Evolutionary conservation across 2,329 filamentous ascomycete genomes (phyloP).

Genomic region (Xylaria hypoxylon): DNA sequence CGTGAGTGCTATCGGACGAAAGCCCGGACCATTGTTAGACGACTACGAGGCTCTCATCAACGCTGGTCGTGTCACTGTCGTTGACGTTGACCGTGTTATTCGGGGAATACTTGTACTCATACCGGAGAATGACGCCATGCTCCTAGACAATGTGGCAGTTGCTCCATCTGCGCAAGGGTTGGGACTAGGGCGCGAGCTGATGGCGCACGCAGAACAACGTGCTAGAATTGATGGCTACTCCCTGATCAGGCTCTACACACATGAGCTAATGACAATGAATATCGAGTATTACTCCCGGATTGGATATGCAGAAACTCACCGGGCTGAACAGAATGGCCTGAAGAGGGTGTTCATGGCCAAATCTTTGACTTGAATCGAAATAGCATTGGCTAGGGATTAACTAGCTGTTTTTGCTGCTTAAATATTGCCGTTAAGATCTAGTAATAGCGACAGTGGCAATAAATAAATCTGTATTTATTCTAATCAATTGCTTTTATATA

Average conservation of each 20-base stretch:
- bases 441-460: too few relatives aligned
- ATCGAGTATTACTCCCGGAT: constrained; percentile 30
- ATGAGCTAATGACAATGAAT: constrained; percentile 28
- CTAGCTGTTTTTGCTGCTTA: too few relatives aligned
- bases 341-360: constrained; percentile 32
- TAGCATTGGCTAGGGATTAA: too few relatives aligned
- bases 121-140: constrained; percentile 22
- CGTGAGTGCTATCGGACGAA: constrained; percentile 22
- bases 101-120: constrained; percentile 25
- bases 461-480: too few relatives aligned
- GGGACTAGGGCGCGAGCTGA: constrained; percentile 24
- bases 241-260: constrained; percentile 27
- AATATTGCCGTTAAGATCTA: too few relatives aligned
- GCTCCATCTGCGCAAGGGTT: constrained; percentile 27
- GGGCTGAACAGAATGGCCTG: constrained; percentile 27
- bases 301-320: constrained; percentile 28
- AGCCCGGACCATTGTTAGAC: constrained; percentile 32
- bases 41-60: constrained; percentile 28
- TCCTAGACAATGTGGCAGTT: constrained; percentile 34
- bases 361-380: constrained; percentile 4
- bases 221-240: constrained; percentile 12
- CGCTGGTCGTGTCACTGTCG: constrained; percentile 19
- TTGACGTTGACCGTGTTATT: constrained; percentile 13
- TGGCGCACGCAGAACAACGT: constrained; percentile 22
- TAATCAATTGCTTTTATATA: too few relatives aligned